Percentiles rank a stretch among this genome's conserved stretches.
Evolutionary conservation across 2,329 filamentous ascomycete genomes (phyloP).

Genomic region (Pyrenophora tritici-repentis): DNA sequence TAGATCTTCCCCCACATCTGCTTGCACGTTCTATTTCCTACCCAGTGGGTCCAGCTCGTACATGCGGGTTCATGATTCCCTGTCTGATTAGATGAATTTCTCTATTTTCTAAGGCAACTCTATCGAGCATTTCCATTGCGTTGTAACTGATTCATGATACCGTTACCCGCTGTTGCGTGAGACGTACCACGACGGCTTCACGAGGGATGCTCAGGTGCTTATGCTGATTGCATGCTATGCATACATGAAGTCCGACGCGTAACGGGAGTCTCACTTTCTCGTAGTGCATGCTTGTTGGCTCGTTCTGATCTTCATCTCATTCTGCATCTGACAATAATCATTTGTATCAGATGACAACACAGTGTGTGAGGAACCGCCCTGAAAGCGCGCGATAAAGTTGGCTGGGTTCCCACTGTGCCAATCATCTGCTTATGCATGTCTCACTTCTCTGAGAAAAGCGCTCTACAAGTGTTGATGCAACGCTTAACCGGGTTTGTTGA

Average conservation of each 20-base stretch:
- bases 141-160: background rate
- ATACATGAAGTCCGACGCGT: background rate
- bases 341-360: background rate
- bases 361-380: no score
- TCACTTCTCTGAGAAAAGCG: background rate
- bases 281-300: background rate
- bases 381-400: background rate
- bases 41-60: no score
- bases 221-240: background rate
- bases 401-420: background rate
- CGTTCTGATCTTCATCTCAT: background rate
- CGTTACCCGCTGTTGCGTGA: background rate
- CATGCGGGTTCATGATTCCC: no score
- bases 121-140: background rate
- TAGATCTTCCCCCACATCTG: background rate
- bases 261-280: background rate
- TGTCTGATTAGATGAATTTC: no score
- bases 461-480: background rate
- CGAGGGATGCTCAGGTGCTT: background rate
- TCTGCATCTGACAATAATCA: background rate
- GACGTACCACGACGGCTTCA: constrained; percentile 1
- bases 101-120: background rate
- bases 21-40: background rate
- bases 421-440: background rate
- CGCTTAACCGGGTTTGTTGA: background rate